Evolutionary conservation across 768 basidiomycete species (phyloP).

Genomic region (Mycena olivaceomarginata): DNA sequence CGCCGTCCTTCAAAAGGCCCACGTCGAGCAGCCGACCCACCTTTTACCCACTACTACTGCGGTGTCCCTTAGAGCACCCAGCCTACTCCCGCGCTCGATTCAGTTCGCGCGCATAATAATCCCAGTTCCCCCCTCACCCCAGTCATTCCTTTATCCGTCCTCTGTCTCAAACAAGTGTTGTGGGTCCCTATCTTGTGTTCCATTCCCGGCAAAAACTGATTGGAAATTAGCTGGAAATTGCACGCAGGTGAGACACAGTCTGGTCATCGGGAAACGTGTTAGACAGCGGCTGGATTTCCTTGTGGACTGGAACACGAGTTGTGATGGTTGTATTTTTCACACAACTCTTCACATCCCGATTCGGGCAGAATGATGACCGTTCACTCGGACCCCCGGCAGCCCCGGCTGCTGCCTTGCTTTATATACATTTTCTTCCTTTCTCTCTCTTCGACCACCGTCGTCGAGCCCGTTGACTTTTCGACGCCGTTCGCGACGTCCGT

Average conservation of each 20-base stretch:
- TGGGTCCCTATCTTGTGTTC: constrained; percentile 35
- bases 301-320: constrained; percentile 38
- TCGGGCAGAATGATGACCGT: constrained; percentile 52
- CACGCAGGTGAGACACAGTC: constrained; percentile 17
- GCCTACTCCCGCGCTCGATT: constrained; percentile 66
- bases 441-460: constrained; percentile 56
- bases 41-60: constrained; percentile 53
- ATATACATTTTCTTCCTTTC: constrained; percentile 44
- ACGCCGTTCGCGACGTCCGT: constrained; percentile 53
- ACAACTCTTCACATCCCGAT: constrained; percentile 40
- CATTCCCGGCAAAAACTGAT: neutral
- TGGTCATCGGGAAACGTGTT: constrained; percentile 41
- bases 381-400: constrained; percentile 38
- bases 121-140: constrained; percentile 47
- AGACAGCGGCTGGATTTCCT: constrained; percentile 38
- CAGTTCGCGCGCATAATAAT: constrained; percentile 68
- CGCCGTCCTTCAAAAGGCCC: constrained; percentile 72
- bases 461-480: constrained; percentile 58
- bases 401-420: constrained; percentile 29
- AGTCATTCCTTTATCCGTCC: constrained; percentile 48
- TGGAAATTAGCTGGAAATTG: neutral
- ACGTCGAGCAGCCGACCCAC: constrained; percentile 66
- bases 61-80: constrained; percentile 50
- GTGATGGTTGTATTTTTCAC: constrained; percentile 41
- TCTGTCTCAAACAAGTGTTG: constrained; percentile 19